Percentiles rank a stretch among this genome's conserved stretches.
Conservation (phyloP, 306 rosid genomes). For the cucumber (Cucumis sativus) region DNA sequence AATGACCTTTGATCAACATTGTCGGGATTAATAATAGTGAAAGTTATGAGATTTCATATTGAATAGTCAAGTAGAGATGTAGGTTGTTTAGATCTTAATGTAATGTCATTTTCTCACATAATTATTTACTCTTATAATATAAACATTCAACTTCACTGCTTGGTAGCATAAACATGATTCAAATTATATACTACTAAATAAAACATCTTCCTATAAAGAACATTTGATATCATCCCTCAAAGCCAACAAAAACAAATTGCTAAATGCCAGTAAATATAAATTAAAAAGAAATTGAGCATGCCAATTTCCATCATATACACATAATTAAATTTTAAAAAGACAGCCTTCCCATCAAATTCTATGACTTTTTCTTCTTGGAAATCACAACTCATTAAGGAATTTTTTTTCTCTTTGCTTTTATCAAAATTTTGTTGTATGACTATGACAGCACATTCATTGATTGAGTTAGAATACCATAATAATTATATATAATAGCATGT, state of each 20-base stretch:
- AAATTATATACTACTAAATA: background rate
- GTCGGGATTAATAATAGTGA: background rate
- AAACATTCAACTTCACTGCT: background rate
- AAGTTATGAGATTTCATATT: background rate
- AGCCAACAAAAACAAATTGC: background rate
- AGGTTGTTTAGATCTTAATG: background rate
- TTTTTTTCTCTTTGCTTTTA: background rate
- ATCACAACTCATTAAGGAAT: background rate
- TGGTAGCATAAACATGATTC: background rate
- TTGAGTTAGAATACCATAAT: background rate
- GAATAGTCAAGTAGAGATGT: background rate
- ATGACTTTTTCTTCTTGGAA: background rate
- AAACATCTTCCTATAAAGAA: background rate
- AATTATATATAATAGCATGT: background rate
- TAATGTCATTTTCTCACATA: background rate
- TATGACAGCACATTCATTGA: slow-evolving; percentile 5
- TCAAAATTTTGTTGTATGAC: background rate
- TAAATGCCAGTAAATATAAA: background rate
- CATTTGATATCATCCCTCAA: background rate
- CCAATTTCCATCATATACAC: background rate
- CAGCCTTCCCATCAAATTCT: background rate
- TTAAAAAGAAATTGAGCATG: background rate
- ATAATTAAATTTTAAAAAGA: background rate
- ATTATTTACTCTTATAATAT: background rate
- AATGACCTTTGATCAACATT: background rate